Conservation (phyloP, 306 rosid species). For the Cicer pinnatifidum region DNA sequence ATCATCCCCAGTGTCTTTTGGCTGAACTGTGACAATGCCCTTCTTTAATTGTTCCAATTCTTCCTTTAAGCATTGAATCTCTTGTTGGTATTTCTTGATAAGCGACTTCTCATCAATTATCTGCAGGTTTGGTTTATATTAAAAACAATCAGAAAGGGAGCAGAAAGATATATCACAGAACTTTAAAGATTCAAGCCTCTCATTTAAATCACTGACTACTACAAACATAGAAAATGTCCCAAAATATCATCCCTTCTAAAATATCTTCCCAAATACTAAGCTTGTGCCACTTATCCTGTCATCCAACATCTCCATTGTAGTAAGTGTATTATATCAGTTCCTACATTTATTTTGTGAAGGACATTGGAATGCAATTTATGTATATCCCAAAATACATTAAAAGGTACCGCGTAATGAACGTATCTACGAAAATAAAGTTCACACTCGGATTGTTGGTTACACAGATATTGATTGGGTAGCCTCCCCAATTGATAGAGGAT, state of each 20-base stretch:
- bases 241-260: neutral
- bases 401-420: neutral
- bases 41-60: constrained; percentile 86
- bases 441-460: neutral
- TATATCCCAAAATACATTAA: neutral
- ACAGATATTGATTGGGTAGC: neutral
- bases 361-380: neutral
- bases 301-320: neutral
- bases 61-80: constrained; percentile 87
- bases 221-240: constrained; percentile 29
- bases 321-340: neutral
- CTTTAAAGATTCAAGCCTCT: neutral
- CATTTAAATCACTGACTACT: constrained; percentile 16
- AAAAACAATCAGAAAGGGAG: constrained; percentile 20
- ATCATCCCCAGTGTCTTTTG: constrained; percentile 68
- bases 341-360: neutral
- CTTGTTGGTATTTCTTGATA: constrained; percentile 93
- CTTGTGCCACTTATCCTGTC: neutral
- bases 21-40: constrained; percentile 77
- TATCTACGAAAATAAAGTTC: neutral
- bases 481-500: neutral
- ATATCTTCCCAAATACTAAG: neutral
- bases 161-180: constrained; percentile 9
- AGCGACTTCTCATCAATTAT: constrained; percentile 99
- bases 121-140: constrained; percentile 55